Conservation (phyloP, 2,329 filamentous ascomycete species). For the Diplocarpon rosae region DNA sequence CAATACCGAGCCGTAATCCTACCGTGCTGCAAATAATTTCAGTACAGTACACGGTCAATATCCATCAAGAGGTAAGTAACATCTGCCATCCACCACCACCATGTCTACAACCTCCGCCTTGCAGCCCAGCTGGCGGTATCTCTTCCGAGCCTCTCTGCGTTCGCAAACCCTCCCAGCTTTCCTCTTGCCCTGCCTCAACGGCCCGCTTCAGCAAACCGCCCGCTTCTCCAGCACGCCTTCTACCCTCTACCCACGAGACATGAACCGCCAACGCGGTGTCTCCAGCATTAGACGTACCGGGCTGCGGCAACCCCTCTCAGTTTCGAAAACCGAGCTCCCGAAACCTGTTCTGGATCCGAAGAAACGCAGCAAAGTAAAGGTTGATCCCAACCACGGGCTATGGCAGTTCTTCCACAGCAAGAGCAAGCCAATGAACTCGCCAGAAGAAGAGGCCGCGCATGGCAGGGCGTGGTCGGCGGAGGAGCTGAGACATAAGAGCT, state of each 20-base stretch:
- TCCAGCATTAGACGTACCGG: constrained; percentile 73
- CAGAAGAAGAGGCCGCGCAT: constrained; percentile 58
- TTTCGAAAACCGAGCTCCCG: constrained; percentile 62
- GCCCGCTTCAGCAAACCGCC: constrained; percentile 20
- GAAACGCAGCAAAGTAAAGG: constrained; percentile 41
- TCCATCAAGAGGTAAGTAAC: no score
- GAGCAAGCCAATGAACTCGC: constrained; percentile 57
- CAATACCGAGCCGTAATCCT: background rate
- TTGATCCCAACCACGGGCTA: constrained; percentile 70
- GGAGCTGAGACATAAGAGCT: constrained; percentile 81
- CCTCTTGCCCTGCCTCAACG: constrained; percentile 24
- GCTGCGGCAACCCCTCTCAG: constrained; percentile 60
- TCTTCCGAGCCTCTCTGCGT: no score
- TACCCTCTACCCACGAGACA: constrained; percentile 44
- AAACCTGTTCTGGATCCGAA: constrained; percentile 52
- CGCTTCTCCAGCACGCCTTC: constrained; percentile 26
- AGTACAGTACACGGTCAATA: constrained; percentile 9
- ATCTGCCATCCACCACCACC: constrained; percentile 8
- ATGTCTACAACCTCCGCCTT: constrained; percentile 24
- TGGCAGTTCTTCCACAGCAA: constrained; percentile 81
- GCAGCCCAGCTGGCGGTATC: constrained; percentile 16
- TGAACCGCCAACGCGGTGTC: constrained; percentile 69
- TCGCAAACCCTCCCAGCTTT: constrained; percentile 21
- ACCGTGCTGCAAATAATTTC: no score
- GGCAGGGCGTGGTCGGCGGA: constrained; percentile 76